Base-by-base conservation (phyloP, 352 stramenopile species). In the Globisporangium paroecandrum region DNA sequence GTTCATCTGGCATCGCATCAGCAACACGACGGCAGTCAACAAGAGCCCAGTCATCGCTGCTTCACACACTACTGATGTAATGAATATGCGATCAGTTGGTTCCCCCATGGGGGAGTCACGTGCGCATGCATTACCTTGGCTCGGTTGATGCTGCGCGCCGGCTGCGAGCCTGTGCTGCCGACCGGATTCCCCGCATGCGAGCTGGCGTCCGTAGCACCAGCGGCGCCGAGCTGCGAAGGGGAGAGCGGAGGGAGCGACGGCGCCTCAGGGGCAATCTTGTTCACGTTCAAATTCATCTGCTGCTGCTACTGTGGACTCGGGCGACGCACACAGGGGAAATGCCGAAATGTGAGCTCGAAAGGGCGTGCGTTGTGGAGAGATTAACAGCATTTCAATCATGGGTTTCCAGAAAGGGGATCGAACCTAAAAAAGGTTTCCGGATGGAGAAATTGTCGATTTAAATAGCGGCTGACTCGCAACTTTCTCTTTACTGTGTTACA, bases 1-100 rank as follows among this genome's bases (percentile, higher is more conserved):
- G 29, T 78, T 78, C 62, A 76, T 71, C 72, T 78, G 34, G 20
- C 5, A 43, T 43, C 36, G 36, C 10, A 43, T 15, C 36, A 43
- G 36, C 10, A 32, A 32, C 3, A 43, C 36, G 18, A 47, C 13
- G 32, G 18, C 13, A 38, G 27, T 56, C 12, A 18, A 15, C 3
- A 62, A n/a, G 4, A 8, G 18, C 12, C 25, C 4, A 15, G n/a
- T 54, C 20, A 18, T 64, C 7, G 22, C 22, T n/a, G 15, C 22
- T n/a, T 3, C 18, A 10, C 6, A 34, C 58, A 36, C 2, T 27
- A 22, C 3, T 32, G 27, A 32, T 32, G 27, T 25, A 10, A 15
- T 9, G 29, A 12, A 34, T 36, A 32, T n/a, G 22, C 22, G 41
- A n/a, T 49, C 5, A 22, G 5, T 8, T 49, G 5, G 20, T 20